Percentiles rank a stretch among this genome's conserved stretches.
Evolutionary conservation across 2,329 filamentous ascomycete species (phyloP).

Genomic region (Lanzia echinophila): DNA sequence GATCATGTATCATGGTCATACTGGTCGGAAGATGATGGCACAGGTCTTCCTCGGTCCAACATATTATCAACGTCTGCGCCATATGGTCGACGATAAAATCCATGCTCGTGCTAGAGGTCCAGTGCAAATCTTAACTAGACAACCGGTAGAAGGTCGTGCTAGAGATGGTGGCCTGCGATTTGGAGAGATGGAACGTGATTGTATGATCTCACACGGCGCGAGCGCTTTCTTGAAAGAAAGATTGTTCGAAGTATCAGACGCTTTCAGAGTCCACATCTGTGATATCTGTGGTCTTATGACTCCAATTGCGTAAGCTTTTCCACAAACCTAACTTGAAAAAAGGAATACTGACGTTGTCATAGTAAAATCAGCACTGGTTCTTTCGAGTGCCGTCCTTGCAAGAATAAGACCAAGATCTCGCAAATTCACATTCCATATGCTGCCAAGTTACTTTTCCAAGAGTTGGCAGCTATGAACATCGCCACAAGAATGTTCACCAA

Average conservation of each 20-base stretch:
- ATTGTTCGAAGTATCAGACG: constrained; percentile 94
- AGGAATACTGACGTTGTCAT: constrained; percentile 31
- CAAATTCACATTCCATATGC: constrained; percentile 98
- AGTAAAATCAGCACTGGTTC: constrained; percentile 92
- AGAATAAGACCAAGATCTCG: constrained; percentile 98
- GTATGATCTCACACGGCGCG: constrained; percentile 99
- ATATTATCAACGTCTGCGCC: constrained; percentile 95
- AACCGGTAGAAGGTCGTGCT: constrained; percentile 96
- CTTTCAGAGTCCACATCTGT: constrained; percentile 96
- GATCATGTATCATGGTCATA: constrained; percentile 98
- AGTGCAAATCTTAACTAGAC: constrained; percentile 92
- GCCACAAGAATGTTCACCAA: constrained; percentile 95
- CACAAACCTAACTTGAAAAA: neutral
- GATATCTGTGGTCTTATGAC: constrained; percentile 99
- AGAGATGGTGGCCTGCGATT: constrained; percentile 96
- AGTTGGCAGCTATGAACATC: constrained; percentile 97
- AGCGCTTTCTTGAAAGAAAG: constrained; percentile 96
- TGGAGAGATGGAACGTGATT: constrained; percentile 99
- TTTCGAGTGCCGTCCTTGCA: constrained; percentile 95
- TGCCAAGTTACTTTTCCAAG: constrained; percentile 96
- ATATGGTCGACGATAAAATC: constrained; percentile 99
- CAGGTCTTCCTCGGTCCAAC: constrained; percentile 97
- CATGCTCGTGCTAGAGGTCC: constrained; percentile 96
- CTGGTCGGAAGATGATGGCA: constrained; percentile 83
- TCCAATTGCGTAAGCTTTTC: constrained; percentile 80